These are phyloP conservation scores for Ophiocordyceps camponoti-rufipedis DNA, from an alignment of 2,329 filamentous ascomycete genomes.

Conservation along the genomic window DNA sequence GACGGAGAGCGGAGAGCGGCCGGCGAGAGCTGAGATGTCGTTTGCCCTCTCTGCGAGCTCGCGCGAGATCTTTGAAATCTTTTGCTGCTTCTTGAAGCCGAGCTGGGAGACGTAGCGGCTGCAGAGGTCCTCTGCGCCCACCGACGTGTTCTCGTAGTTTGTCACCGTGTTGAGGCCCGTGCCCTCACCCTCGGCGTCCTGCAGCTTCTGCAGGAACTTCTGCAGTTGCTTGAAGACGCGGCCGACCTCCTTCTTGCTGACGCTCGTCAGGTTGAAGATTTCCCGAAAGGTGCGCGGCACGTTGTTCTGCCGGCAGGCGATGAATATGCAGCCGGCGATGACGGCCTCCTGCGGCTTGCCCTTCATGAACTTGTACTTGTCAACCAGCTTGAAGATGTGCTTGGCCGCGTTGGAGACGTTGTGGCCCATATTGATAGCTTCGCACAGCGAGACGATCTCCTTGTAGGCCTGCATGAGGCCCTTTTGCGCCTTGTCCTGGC, in stretches of 20 bases:
- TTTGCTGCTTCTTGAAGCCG: conserved; percentile 48
- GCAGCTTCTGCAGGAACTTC: conserved; percentile 62
- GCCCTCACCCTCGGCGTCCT: conserved; percentile 35
- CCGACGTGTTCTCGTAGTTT: conserved; percentile 59
- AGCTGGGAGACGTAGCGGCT: conserved; percentile 79
- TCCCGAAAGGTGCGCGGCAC: conserved; percentile 85
- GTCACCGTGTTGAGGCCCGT: conserved; percentile 37
- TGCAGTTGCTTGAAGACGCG: conserved; percentile 88
- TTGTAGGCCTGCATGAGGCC: conserved; percentile 68
- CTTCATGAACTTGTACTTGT: conserved; percentile 86
- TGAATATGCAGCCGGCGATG: conserved; percentile 93
- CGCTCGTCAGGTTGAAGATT: conserved; percentile 81
- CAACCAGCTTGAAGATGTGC: conserved; percentile 85
- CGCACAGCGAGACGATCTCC: conserved; percentile 75
- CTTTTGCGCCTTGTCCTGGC: conserved; percentile 70
- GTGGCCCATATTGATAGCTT: conserved; percentile 64
- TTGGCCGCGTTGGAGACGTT: conserved; percentile 80
- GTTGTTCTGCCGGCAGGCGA: conserved; percentile 79
- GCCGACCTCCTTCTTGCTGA: conserved; percentile 94
- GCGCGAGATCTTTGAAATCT: conserved; percentile 64
- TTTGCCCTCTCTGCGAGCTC: conserved; percentile 63
- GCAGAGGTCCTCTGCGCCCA: conserved; percentile 69
- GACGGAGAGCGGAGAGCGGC: conserved; percentile 82
- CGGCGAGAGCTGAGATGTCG: conserved; percentile 63
- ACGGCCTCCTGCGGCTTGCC: conserved; percentile 88